Conservation (phyloP, 106 monocot genomes). For the Cymbidium sinense region DNA sequence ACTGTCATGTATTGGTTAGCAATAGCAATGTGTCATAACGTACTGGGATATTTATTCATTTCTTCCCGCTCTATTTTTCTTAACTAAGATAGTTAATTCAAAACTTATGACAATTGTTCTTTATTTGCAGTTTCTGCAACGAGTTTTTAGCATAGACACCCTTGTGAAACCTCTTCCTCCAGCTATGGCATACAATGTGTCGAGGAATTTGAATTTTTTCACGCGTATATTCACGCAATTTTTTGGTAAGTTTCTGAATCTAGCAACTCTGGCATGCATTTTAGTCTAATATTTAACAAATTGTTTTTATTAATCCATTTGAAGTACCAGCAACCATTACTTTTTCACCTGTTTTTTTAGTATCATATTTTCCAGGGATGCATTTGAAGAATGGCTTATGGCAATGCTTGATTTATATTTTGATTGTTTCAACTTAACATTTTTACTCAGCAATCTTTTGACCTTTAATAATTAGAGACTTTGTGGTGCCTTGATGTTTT, state of each 20-base stretch:
- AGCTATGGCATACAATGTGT: constrained; percentile 62
- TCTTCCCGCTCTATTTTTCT: neutral
- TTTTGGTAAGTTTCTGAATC: constrained; percentile 49
- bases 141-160: constrained; percentile 90
- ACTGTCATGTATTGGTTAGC: neutral
- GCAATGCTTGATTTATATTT: neutral
- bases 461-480: neutral
- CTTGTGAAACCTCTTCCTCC: constrained; percentile 96
- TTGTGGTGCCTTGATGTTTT: neutral
- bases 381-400: neutral
- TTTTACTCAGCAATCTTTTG: neutral
- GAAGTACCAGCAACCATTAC: too few species aligned
- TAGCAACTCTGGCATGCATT: too few species aligned
- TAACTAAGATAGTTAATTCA: neutral
- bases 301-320: too few species aligned
- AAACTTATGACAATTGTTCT: neutral
- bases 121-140: constrained; percentile 61
- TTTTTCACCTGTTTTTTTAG: too few species aligned
- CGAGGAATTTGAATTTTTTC: constrained; percentile 79
- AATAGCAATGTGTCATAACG: neutral
- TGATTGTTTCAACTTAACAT: neutral
- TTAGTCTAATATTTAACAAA: too few species aligned
- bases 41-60: neutral
- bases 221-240: constrained; percentile 94
- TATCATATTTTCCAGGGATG: neutral